Conservation (phyloP, 2,329 filamentous ascomycete species). For the Cadophora malorum region DNA sequence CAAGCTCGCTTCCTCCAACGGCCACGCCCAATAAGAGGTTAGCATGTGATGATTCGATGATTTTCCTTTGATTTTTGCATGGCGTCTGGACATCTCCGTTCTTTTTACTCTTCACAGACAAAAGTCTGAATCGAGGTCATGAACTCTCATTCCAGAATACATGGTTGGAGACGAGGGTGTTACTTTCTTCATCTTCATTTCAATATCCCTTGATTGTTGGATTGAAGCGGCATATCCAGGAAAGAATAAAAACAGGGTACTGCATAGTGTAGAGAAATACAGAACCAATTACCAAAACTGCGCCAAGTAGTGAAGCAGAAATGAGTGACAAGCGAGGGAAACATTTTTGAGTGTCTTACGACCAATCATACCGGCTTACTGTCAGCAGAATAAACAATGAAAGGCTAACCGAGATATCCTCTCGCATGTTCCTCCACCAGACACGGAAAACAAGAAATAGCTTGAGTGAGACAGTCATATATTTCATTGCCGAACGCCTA, state of each 20-base stretch:
- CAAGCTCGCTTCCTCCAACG: slow-evolving; percentile 38
- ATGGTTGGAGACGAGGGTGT: slow-evolving; percentile 5
- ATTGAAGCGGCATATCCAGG: slow-evolving; percentile 22
- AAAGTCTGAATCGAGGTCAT: slow-evolving; percentile 17
- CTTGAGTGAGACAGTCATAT: not conserved
- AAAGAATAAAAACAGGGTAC: slow-evolving; percentile 6
- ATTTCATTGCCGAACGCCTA: slow-evolving; percentile 19
- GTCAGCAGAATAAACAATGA: no score
- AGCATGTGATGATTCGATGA: slow-evolving; percentile 5
- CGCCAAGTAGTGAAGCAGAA: slow-evolving; percentile 22
- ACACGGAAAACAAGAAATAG: not conserved
- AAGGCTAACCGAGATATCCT: not conserved
- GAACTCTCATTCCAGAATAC: not conserved
- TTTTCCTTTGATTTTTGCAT: slow-evolving; percentile 23
- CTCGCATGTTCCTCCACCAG: not conserved
- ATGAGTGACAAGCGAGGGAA: no score
- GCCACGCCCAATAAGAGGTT: slow-evolving; percentile 2
- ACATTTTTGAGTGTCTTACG: no score
- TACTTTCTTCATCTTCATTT: slow-evolving; percentile 10
- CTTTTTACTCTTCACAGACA: slow-evolving; percentile 21
- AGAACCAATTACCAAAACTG: slow-evolving; percentile 11
- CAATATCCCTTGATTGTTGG: slow-evolving; percentile 3
- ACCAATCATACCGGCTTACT: no score
- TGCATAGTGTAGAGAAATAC: not conserved
- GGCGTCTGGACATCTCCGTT: slow-evolving; percentile 32